phyloP scores from a whole-genome alignment of 768 basidiomycete species.

The Amanita polypyramis region DNA sequence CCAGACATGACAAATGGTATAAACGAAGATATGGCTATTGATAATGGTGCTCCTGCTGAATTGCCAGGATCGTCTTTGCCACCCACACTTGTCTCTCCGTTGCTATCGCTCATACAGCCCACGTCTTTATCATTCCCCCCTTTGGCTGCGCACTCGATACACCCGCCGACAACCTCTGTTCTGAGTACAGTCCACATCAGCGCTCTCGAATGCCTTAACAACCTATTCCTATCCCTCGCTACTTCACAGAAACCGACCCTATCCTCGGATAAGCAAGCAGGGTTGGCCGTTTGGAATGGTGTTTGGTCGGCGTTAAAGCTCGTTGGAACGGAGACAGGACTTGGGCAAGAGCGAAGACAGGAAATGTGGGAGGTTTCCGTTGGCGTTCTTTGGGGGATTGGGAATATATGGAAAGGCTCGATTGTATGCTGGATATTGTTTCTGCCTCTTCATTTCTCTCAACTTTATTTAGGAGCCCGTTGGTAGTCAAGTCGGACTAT shows the following conservation, averaged over 20 bases:
- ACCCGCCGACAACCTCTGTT: conserved; percentile 83
- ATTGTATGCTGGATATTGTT: conserved; percentile 33
- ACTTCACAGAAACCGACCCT: conserved; percentile 31
- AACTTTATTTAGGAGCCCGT: conserved; percentile 35
- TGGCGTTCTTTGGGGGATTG: conserved; percentile 86
- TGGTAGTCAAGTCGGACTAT: conserved; percentile 47
- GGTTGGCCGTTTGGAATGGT: conserved; percentile 48
- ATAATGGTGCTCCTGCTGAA: conserved; percentile 27
- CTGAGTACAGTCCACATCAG: conserved; percentile 76
- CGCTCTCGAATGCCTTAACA: conserved; percentile 85
- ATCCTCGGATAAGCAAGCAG: conserved; percentile 35
- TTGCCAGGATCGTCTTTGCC: conserved; percentile 33
- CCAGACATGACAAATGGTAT: conserved; percentile 13
- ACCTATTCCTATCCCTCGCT: conserved; percentile 71
- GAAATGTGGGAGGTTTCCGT: conserved; percentile 75
- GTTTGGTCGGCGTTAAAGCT: conserved; percentile 53
- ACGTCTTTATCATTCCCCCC: conserved; percentile 80
- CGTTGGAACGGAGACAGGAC: conserved; percentile 47
- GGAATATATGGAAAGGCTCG: conserved; percentile 58
- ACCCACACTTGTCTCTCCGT: conserved; percentile 53
- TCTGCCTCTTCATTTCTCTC: neutral
- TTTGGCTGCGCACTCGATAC: conserved; percentile 51
- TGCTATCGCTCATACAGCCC: conserved; percentile 61
- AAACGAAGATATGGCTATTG: conserved; percentile 31
- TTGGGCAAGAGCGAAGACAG: conserved; percentile 57